These are phyloP conservation scores for Pseudohyphozyma bogoriensis DNA, from an alignment of 768 basidiomycete genomes.

Conservation along the genomic window DNA sequence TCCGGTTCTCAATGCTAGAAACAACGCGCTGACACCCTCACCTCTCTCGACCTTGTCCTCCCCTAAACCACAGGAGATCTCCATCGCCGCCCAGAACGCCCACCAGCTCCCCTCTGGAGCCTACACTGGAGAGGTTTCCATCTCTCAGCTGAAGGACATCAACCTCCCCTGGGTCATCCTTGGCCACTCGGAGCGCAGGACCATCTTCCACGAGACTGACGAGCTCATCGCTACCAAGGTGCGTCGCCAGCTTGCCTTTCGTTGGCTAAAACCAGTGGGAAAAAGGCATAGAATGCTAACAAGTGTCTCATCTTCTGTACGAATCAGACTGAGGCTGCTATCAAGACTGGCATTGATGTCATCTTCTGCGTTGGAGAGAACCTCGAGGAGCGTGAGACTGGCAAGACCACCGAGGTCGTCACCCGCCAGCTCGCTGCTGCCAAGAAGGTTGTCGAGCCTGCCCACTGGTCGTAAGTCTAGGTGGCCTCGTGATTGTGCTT, in stretches of 20 bases:
- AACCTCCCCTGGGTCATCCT: slow-evolving; percentile 83
- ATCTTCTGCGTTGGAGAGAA: slow-evolving; percentile 97
- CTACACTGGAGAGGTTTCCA: slow-evolving; percentile 93
- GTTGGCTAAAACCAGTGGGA: too few relatives aligned
- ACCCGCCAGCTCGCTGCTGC: slow-evolving; percentile 70
- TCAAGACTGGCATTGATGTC: slow-evolving; percentile 64
- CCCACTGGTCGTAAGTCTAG: slow-evolving; percentile 64
- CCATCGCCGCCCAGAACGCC: slow-evolving; percentile 84
- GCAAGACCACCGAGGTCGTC: slow-evolving; percentile 66
- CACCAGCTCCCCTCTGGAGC: slow-evolving; percentile 76
- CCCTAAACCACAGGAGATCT: slow-evolving; percentile 43
- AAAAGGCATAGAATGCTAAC: too few relatives aligned
- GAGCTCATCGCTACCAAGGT: slow-evolving; percentile 67
- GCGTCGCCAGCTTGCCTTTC: neutral
- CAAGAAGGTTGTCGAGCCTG: slow-evolving; percentile 46
- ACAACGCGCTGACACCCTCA: too few relatives aligned
- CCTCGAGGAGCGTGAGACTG: slow-evolving; percentile 70
- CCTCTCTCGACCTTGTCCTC: neutral
- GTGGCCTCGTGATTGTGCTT: neutral
- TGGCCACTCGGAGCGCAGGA: slow-evolving; percentile 93
- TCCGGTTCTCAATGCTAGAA: too few relatives aligned
- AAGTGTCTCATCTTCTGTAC: neutral
- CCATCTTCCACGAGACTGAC: slow-evolving; percentile 80
- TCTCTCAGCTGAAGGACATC: slow-evolving; percentile 75
- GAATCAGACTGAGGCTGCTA: slow-evolving; percentile 55